phyloP scores from a whole-genome alignment of 805 yeast genomes.

The Starmerella kuoi region DNA sequence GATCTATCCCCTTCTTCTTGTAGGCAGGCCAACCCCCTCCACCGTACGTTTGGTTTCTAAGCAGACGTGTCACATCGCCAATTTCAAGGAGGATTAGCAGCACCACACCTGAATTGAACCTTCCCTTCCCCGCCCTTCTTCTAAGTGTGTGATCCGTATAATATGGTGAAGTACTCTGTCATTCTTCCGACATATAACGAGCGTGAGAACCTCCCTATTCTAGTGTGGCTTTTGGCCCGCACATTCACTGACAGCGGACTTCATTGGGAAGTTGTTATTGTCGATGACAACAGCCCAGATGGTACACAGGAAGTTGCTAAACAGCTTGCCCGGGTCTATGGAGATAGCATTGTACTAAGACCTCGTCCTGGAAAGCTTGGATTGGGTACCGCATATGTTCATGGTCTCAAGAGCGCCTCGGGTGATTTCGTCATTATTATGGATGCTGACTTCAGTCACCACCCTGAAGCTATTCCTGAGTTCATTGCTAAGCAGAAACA shows the following conservation, averaged over 20 bases:
- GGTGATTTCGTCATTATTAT: slow-evolving; percentile 68
- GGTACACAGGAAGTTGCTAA: slow-evolving; percentile 51
- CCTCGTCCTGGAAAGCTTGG: slow-evolving; percentile 71
- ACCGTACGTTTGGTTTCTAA: too few relatives aligned
- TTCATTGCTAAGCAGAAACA: slow-evolving; percentile 50
- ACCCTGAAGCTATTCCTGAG: slow-evolving; percentile 64
- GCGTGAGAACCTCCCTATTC: slow-evolving; percentile 54
- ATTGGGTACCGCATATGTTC: slow-evolving; percentile 69
- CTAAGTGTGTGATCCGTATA: too few relatives aligned
- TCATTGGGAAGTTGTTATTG: slow-evolving; percentile 67
- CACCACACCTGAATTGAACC: too few relatives aligned
- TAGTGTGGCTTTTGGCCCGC: slow-evolving; percentile 55
- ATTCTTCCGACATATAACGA: slow-evolving; percentile 72
- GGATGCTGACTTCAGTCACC: slow-evolving; percentile 76
- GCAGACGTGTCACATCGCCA: too few relatives aligned
- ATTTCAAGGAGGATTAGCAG: too few relatives aligned
- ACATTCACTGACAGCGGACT: slow-evolving; percentile 46
- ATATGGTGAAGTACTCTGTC: slow-evolving; percentile 47
- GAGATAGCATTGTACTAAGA: slow-evolving; percentile 51
- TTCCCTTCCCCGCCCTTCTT: too few relatives aligned
- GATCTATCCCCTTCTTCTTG: too few relatives aligned
- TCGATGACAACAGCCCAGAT: slow-evolving; percentile 71
- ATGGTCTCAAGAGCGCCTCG: slow-evolving; percentile 56
- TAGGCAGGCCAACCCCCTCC: too few relatives aligned
- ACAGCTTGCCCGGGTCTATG: slow-evolving; percentile 35